These are phyloP conservation scores for Penicillium paradoxum DNA, from an alignment of 495 filamentous ascomycete genomes.

Conservation along the genomic window DNA sequence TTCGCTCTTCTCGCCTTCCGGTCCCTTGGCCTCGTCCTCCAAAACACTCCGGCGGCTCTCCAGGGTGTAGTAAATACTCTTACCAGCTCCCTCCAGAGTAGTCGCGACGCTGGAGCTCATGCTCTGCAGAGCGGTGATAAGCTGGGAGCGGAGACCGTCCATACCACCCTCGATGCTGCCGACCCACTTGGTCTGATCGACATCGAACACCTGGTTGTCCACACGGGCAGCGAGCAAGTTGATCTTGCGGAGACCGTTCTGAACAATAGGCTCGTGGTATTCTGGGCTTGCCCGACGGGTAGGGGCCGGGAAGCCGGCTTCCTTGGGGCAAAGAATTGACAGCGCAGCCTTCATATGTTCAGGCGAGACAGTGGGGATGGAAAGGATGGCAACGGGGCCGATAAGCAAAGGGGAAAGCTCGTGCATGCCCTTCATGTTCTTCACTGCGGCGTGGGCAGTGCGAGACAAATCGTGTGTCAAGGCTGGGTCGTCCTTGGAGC, in stretches of 20 bases:
- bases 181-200: constrained; percentile 74
- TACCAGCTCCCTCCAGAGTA: constrained; percentile 68
- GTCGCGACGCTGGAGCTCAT: constrained; percentile 68
- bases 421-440: constrained; percentile 48
- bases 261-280: constrained; percentile 71
- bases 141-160: constrained; percentile 73
- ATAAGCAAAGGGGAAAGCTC: constrained; percentile 72
- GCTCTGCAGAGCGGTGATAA: constrained; percentile 71
- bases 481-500: constrained; percentile 41
- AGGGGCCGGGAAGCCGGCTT: constrained; percentile 69
- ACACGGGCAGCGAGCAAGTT: constrained; percentile 80
- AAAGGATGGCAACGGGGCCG: constrained; percentile 73
- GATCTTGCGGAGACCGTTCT: constrained; percentile 79
- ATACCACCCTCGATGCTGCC: constrained; percentile 78
- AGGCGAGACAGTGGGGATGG: constrained; percentile 79
- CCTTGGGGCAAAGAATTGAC: constrained; percentile 65
- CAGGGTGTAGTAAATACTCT: constrained; percentile 76
- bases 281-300: constrained; percentile 67
- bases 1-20: constrained; percentile 35
- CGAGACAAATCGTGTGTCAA: constrained; percentile 73
- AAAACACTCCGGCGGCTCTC: constrained; percentile 72
- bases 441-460: constrained; percentile 57
- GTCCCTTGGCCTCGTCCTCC: constrained; percentile 61
- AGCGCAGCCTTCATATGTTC: constrained; percentile 74
- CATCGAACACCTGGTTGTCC: constrained; percentile 76